A percentile compares a stretch with the other conserved stretches of the same genome.
These are phyloP conservation scores for Emergomyces orientalis DNA, from an alignment of 2,329 filamentous ascomycete genomes.

Conservation along the genomic window DNA sequence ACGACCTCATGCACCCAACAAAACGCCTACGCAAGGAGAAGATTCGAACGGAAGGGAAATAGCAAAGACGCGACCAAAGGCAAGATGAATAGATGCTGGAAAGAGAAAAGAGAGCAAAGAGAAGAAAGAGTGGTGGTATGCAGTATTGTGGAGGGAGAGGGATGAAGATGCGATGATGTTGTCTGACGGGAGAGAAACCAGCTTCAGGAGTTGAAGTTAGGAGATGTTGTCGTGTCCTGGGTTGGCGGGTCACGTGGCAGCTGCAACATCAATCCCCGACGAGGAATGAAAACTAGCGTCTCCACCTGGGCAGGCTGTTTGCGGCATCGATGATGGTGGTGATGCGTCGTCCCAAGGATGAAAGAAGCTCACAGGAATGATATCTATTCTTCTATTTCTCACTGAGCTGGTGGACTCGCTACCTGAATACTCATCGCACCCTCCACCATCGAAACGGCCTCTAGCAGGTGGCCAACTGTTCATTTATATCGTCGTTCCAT, in stretches of 20 bases:
- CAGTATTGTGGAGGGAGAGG: background rate
- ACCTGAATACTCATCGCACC: background rate
- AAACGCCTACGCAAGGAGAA: conserved; percentile 31
- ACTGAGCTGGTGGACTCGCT: background rate
- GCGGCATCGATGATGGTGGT: too few species aligned
- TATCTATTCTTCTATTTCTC: background rate
- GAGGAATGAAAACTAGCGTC: too few species aligned
- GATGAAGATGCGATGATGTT: background rate
- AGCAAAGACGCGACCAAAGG: background rate
- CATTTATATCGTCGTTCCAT: background rate
- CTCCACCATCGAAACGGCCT: background rate
- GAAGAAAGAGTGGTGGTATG: background rate
- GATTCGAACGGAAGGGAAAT: conserved; percentile 12
- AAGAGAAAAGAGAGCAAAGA: conserved; percentile 1
- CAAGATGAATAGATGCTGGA: conserved; percentile 4
- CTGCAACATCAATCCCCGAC: background rate
- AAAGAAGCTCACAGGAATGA: background rate
- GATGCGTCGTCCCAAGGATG: too few species aligned
- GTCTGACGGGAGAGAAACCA: background rate
- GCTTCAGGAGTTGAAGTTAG: background rate
- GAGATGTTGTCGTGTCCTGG: conserved; percentile 4
- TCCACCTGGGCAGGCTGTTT: background rate
- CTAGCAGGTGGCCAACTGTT: too few species aligned
- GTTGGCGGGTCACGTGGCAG: background rate
- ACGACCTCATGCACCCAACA: conserved; percentile 35